A percentile compares a stretch with the other conserved stretches of the same genome.
Conservation (phyloP, 192 early-diverging fungal genomes). For the Allomyces macrogynus region DNA sequence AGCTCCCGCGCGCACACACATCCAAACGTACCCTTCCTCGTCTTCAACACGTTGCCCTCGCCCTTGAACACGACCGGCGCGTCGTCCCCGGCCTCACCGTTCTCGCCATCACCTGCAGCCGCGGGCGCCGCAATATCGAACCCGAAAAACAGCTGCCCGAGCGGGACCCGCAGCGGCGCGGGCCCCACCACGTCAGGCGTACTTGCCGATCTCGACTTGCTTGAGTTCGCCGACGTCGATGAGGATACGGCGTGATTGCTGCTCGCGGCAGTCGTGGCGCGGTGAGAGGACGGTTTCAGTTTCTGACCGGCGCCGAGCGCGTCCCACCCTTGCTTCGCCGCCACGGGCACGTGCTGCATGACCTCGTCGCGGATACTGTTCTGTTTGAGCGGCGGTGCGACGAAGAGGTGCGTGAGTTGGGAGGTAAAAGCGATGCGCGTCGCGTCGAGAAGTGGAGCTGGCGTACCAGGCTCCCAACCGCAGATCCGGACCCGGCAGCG, state of each 20-base stretch:
- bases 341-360: conserved; percentile 4
- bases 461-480: too few relatives aligned
- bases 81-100: conserved; percentile 4
- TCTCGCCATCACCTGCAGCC: conserved; percentile 20
- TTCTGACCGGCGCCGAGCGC: conserved; percentile 1
- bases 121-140: conserved; percentile 51
- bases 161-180: conserved; percentile 57
- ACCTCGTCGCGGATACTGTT: conserved; percentile 4
- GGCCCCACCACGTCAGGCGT: conserved; percentile 17
- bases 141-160: conserved; percentile 80
- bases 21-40: not conserved
- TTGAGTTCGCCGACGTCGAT: conserved; percentile 5
- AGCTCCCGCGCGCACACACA: not conserved
- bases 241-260: not conserved
- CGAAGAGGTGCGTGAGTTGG: conserved; percentile 7
- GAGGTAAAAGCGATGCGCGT: not conserved
- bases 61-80: too few relatives aligned
- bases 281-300: conserved; percentile 7
- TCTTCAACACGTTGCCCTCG: not conserved
- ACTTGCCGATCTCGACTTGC: conserved; percentile 8
- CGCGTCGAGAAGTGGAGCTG: conserved; percentile 4
- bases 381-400: not conserved
- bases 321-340: not conserved
- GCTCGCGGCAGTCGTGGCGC: not conserved
- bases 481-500: conserved; percentile 3